Percentiles rank a stretch among this genome's conserved stretches.
These are phyloP conservation scores for Daldinia sp. DNA, from an alignment of 2,329 filamentous ascomycete genomes.

Conservation along the genomic window DNA sequence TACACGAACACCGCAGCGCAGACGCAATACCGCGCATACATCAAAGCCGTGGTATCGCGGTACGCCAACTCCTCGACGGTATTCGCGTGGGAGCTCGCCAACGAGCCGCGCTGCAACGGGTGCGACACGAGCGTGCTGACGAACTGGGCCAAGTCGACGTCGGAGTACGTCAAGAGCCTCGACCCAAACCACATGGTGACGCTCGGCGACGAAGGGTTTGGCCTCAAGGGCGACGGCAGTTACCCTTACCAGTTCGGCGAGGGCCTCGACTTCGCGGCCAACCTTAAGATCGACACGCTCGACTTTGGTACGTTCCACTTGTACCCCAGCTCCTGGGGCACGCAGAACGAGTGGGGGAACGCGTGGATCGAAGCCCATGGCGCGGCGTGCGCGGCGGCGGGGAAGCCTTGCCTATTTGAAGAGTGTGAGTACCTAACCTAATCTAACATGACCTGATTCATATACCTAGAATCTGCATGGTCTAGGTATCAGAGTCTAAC, in stretches of 20 bases:
- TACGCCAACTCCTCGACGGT: conserved; percentile 62
- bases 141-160: conserved; percentile 69
- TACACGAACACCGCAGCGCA: conserved; percentile 67
- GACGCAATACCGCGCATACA: conserved; percentile 66
- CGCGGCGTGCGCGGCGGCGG: conserved; percentile 54
- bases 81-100: conserved; percentile 67
- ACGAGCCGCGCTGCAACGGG: conserved; percentile 69
- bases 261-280: conserved; percentile 64
- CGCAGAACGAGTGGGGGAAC: conserved; percentile 53
- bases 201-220: conserved; percentile 69
- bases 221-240: conserved; percentile 61
- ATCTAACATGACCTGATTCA: neutral
- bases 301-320: conserved; percentile 55
- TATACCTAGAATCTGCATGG: too few species aligned
- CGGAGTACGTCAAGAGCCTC: conserved; percentile 72
- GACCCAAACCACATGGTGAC: conserved; percentile 73
- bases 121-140: conserved; percentile 67
- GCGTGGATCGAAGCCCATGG: conserved; percentile 55
- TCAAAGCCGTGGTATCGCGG: conserved; percentile 61
- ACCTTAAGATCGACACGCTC: conserved; percentile 44
- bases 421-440: conserved; percentile 53
- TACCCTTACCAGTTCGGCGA: conserved; percentile 66
- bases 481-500: neutral
- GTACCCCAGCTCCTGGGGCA: conserved; percentile 55
- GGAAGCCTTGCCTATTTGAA: conserved; percentile 57